phyloP scores from a whole-genome alignment of 148 eudicot genomes.

The Arbutus unedo region DNA sequence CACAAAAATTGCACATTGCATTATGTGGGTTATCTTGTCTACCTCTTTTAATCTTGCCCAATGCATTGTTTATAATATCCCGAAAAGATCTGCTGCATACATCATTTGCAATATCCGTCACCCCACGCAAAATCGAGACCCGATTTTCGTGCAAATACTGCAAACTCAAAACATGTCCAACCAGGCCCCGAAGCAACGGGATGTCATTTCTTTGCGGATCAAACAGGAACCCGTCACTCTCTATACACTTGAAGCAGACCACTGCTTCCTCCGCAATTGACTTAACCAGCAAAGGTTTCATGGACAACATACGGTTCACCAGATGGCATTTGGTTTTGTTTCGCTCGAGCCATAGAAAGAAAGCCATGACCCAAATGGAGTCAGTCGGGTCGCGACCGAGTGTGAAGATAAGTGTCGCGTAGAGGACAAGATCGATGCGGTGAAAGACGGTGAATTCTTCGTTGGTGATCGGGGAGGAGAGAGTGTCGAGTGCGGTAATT shows the following conservation, averaged over 20 bases:
- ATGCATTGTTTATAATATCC: conserved; percentile 12
- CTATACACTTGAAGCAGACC: conserved; percentile 14
- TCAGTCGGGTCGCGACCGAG: conserved; percentile 15
- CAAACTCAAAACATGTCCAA: conserved; percentile 1
- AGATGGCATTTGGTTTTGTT: neutral
- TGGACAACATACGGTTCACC: neutral
- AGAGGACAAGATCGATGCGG: conserved; percentile 15
- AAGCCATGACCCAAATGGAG: conserved; percentile 28
- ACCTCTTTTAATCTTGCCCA: neutral
- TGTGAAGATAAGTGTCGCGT: conserved; percentile 3
- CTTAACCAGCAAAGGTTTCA: neutral
- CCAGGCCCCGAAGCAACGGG: conserved; percentile 1
- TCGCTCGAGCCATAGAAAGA: conserved; percentile 32
- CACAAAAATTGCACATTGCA: too few species aligned
- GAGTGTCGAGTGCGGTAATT: neutral
- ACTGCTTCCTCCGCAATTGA: conserved; percentile 14
- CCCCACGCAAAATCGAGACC: conserved; percentile 13
- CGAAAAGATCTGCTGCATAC: conserved; percentile 26
- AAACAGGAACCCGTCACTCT: neutral
- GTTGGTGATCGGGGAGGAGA: neutral
- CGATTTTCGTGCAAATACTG: conserved; percentile 19
- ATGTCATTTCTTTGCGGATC: neutral
- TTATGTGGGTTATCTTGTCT: neutral
- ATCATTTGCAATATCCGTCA: conserved; percentile 10
- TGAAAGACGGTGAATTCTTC: conserved; percentile 23